Evolutionary conservation across 2,329 filamentous ascomycete species (phyloP).

Genomic region (Fusarium miscanthi): DNA sequence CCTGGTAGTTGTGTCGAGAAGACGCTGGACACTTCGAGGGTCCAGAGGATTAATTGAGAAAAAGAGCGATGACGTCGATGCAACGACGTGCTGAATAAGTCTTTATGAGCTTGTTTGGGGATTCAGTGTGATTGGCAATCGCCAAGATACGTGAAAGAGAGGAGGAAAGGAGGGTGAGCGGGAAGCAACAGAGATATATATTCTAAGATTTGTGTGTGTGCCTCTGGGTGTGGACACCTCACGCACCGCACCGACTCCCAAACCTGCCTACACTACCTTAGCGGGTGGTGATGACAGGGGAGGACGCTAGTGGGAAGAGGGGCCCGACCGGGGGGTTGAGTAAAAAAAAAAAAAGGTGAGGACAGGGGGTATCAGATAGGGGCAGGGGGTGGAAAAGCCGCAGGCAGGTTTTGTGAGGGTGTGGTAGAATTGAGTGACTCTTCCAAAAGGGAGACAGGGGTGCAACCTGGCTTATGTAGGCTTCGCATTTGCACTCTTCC

Average conservation of each 20-base stretch:
- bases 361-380: conserved; percentile 25
- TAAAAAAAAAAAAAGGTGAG: background rate
- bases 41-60: conserved; percentile 31
- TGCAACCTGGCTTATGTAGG: conserved; percentile 23
- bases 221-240: conserved; percentile 27
- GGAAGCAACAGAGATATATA: conserved; percentile 51
- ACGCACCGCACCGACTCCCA: conserved; percentile 36
- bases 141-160: conserved; percentile 51
- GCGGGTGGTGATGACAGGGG: conserved; percentile 34
- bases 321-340: conserved; percentile 45
- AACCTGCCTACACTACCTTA: conserved; percentile 33
- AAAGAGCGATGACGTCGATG: conserved; percentile 47
- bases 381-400: conserved; percentile 25
- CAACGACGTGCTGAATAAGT: conserved; percentile 38
- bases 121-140: conserved; percentile 51
- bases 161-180: conserved; percentile 44
- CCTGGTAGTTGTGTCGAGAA: conserved; percentile 44
- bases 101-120: conserved; percentile 28
- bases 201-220: conserved; percentile 44
- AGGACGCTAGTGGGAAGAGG: conserved; percentile 27
- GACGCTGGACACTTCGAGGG: conserved; percentile 46
- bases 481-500: conserved; percentile 33
- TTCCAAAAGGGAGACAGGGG: conserved; percentile 23
- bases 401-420: conserved; percentile 16
- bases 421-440: conserved; percentile 10